Percentiles rank a stretch among this genome's conserved stretches.
Conservation (phyloP, 2,329 filamentous ascomycete genomes). For the Graphium sp. region DNA sequence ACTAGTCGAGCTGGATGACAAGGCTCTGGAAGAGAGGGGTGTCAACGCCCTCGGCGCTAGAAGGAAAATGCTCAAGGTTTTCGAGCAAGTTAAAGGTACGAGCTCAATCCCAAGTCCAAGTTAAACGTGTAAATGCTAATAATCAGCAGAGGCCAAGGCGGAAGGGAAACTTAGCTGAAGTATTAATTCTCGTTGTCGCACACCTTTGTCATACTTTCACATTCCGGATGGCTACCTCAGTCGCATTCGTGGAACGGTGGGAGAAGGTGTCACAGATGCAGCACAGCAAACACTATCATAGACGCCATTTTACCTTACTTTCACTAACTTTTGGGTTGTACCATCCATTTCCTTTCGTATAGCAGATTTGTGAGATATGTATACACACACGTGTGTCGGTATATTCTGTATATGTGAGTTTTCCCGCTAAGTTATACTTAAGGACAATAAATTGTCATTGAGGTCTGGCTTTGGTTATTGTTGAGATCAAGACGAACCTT, state of each 20-base stretch:
- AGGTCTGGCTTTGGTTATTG: not conserved
- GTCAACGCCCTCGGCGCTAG: conserved; percentile 90
- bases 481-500: not conserved
- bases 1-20: conserved; percentile 79
- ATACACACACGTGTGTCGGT: no score
- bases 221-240: conserved; percentile 1
- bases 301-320: no score
- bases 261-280: no score
- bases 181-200: not conserved
- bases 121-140: conserved; percentile 11
- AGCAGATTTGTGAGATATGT: no score
- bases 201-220: no score
- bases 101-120: not conserved
- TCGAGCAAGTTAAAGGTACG: conserved; percentile 79
- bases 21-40: conserved; percentile 78
- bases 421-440: no score
- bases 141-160: conserved; percentile 45
- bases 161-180: conserved; percentile 49
- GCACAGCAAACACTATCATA: no score
- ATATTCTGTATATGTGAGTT: no score
- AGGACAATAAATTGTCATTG: no score
- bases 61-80: conserved; percentile 98
- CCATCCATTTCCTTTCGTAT: no score
- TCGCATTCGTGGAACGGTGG: no score
- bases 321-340: no score